Conservation (phyloP, 1,284 basidiomycete species). For the Irpex lacteus region DNA sequence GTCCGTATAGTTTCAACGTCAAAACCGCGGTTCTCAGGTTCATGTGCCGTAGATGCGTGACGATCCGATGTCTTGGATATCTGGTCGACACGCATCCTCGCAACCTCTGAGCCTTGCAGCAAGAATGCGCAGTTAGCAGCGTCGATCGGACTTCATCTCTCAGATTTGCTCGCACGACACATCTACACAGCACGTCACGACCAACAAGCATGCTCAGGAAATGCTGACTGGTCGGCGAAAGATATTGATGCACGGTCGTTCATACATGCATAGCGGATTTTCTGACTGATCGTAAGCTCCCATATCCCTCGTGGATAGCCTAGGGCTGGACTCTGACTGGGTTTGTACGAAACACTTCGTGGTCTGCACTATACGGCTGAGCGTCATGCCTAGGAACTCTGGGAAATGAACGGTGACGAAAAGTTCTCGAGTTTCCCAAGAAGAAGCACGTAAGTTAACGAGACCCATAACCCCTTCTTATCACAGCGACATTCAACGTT, state of each 20-base stretch:
- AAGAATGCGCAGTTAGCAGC: neutral
- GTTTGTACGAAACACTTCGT: neutral
- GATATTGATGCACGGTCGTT: constrained; percentile 15
- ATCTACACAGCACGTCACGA: neutral
- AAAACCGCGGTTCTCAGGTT: neutral
- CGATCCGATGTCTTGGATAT: neutral
- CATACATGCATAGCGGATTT: constrained; percentile 3
- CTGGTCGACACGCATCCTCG: neutral
- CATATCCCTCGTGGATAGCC: neutral
- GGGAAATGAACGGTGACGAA: neutral
- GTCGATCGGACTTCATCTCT: neutral
- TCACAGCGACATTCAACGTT: neutral
- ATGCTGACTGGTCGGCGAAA: neutral
- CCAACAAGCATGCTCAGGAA: neutral
- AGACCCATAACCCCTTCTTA: constrained; percentile 1
- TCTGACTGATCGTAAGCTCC: neutral
- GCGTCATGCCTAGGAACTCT: neutral
- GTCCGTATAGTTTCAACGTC: neutral
- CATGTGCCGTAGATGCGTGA: neutral
- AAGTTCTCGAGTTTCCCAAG: neutral
- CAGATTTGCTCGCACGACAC: constrained; percentile 7
- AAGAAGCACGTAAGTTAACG: neutral
- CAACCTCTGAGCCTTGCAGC: neutral
- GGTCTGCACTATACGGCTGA: neutral
- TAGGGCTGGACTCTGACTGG: neutral